A percentile compares a stretch with the other conserved stretches of the same genome.
These are phyloP conservation scores for Tuber borchii DNA, from an alignment of 495 filamentous ascomycete genomes.

Conservation along the genomic window DNA sequence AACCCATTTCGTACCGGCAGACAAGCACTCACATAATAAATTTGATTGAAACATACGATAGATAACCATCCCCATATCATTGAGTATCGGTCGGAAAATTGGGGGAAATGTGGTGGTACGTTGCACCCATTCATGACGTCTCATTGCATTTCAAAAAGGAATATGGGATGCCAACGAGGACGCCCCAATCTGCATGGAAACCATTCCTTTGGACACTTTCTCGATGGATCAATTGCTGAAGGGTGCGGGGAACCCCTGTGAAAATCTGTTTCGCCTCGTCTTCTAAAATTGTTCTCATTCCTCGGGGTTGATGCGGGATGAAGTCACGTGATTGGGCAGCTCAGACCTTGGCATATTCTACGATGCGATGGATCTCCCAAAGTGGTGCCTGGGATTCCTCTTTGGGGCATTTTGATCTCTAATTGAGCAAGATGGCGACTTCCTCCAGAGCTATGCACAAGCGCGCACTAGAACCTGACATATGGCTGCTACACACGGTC, in stretches of 20 bases:
- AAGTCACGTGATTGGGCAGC: neutral
- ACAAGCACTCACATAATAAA: neutral
- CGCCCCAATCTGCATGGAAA: neutral
- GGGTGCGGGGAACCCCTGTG: constrained; percentile 26
- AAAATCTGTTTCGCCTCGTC: constrained; percentile 27
- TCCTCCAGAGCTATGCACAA: neutral
- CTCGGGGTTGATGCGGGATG: neutral
- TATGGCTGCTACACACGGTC: neutral
- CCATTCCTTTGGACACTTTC: neutral
- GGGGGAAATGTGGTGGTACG: neutral
- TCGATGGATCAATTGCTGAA: neutral
- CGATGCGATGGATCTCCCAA: neutral
- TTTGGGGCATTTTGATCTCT: neutral
- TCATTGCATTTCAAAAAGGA: neutral
- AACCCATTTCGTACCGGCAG: neutral
- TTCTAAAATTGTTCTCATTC: constrained; percentile 1
- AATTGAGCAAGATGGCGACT: neutral
- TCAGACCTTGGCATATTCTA: neutral
- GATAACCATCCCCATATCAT: neutral
- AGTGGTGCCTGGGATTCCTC: neutral
- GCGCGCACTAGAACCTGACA: neutral
- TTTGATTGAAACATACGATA: too few species aligned
- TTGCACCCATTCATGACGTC: neutral
- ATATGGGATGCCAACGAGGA: neutral
- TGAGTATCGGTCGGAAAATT: neutral